phyloP scores from a whole-genome alignment of 352 stramenopile genomes.

The Thalassiosira allenii region DNA sequence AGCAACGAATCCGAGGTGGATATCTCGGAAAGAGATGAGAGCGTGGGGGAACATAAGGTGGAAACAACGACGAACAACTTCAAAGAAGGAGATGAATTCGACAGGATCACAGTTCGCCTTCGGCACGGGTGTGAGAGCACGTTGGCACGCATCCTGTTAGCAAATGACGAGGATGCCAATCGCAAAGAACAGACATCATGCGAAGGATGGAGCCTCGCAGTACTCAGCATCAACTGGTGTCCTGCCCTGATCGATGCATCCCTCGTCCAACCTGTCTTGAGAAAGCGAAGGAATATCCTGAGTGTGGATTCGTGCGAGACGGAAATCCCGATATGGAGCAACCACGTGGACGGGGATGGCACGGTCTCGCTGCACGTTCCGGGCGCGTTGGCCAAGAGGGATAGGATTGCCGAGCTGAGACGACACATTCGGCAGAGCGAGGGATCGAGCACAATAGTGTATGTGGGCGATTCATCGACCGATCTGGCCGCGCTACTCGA shows the following conservation, averaged over 20 bases:
- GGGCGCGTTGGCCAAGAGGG: conserved; percentile 62
- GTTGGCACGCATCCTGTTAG: conserved; percentile 39
- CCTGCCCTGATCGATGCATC: conserved; percentile 61
- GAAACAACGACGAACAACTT: too few species aligned
- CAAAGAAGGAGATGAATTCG: conserved; percentile 9
- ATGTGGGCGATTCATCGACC: conserved; percentile 75
- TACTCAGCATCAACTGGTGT: conserved; percentile 77
- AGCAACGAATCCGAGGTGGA: not conserved
- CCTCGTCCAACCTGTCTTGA: conserved; percentile 54
- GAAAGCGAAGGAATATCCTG: conserved; percentile 24
- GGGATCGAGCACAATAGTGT: conserved; percentile 53
- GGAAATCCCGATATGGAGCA: conserved; percentile 70
- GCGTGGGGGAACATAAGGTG: conserved; percentile 3
- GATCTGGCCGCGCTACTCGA: conserved; percentile 63
- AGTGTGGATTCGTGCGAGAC: conserved; percentile 33
- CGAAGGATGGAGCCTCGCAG: conserved; percentile 55
- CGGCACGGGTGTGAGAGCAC: conserved; percentile 48
- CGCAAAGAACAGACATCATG: conserved; percentile 12
- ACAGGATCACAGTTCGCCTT: conserved; percentile 42
- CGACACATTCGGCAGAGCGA: not conserved
- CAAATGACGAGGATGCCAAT: not conserved
- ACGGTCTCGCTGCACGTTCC: conserved; percentile 55
- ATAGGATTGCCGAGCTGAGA: conserved; percentile 53
- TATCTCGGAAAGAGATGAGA: not conserved
- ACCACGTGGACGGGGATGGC: conserved; percentile 61